These are phyloP conservation scores for Lasiodiplodia hormozganensis DNA, from an alignment of 2,329 filamentous ascomycete genomes.

Conservation along the genomic window DNA sequence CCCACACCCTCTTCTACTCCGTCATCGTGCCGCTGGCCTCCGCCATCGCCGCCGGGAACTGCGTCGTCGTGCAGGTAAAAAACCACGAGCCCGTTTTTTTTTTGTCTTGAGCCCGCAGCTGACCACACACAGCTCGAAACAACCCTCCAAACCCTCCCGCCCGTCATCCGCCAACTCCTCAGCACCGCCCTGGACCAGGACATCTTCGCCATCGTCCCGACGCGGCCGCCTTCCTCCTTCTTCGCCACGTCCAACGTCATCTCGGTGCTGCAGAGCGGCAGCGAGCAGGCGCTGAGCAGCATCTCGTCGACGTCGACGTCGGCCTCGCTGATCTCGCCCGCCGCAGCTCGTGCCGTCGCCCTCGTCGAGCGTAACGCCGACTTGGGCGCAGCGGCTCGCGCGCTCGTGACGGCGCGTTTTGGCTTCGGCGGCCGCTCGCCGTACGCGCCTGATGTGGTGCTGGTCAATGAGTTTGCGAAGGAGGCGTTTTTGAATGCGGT, in stretches of 20 bases:
- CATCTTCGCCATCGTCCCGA: slow-evolving; percentile 54
- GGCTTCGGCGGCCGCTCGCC: slow-evolving; percentile 63
- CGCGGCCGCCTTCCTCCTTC: slow-evolving; percentile 37
- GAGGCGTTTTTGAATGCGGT: slow-evolving; percentile 50
- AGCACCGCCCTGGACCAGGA: slow-evolving; percentile 54
- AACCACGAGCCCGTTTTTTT: not conserved
- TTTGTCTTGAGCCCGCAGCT: not conserved
- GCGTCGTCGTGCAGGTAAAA: slow-evolving; percentile 57
- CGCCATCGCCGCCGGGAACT: slow-evolving; percentile 60
- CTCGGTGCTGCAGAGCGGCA: slow-evolving; percentile 44
- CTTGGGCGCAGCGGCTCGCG: slow-evolving; percentile 59
- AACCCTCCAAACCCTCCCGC: slow-evolving; percentile 45
- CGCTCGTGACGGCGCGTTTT: slow-evolving; percentile 62
- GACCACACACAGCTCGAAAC: slow-evolving; percentile 46
- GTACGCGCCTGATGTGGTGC: slow-evolving; percentile 67
- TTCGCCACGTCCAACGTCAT: slow-evolving; percentile 37
- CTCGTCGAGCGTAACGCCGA: slow-evolving; percentile 68
- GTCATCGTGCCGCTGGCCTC: slow-evolving; percentile 53
- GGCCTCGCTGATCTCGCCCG: slow-evolving; percentile 46
- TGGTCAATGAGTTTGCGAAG: slow-evolving; percentile 70
- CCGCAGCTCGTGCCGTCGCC: slow-evolving; percentile 54
- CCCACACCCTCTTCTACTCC: slow-evolving; percentile 58
- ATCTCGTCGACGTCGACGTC: slow-evolving; percentile 28
- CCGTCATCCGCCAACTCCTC: slow-evolving; percentile 49
- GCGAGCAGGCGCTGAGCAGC: not conserved